phyloP scores from a whole-genome alignment of 805 yeast genomes.

The Lipomyces lipofer region DNA sequence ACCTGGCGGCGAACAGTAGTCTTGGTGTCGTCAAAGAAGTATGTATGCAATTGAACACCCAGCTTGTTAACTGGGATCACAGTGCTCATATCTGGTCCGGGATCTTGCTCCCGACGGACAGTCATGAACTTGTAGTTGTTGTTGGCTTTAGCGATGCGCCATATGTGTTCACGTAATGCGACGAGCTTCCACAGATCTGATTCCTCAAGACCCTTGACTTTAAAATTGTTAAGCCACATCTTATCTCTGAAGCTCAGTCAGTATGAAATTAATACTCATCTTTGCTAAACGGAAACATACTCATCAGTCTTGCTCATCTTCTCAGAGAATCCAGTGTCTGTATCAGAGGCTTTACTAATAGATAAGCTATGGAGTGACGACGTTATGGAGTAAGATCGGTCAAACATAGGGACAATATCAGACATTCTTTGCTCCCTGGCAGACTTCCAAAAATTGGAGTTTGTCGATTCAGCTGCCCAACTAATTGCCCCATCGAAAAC shows the following conservation, averaged over 20 bases:
- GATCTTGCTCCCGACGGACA: background rate
- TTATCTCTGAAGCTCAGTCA: constrained; percentile 51
- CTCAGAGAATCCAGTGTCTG: constrained; percentile 14
- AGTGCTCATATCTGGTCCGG: constrained; percentile 9
- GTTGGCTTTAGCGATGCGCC: constrained; percentile 48
- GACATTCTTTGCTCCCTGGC: constrained; percentile 31
- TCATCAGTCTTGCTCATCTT: constrained; percentile 23
- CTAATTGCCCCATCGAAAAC: constrained; percentile 62
- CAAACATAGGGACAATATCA: constrained; percentile 27
- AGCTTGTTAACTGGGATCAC: constrained; percentile 22
- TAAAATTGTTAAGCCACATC: constrained; percentile 70
- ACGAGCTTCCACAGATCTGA: constrained; percentile 82
- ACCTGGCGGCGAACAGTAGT: constrained; percentile 17
- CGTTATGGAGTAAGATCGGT: constrained; percentile 26
- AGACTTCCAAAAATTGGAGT: constrained; percentile 78
- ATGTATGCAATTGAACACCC: constrained; percentile 26
- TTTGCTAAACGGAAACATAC: constrained; percentile 9
- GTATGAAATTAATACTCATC: background rate
- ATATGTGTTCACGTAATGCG: constrained; percentile 65
- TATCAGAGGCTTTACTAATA: constrained; percentile 14
- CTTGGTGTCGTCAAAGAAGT: constrained; percentile 30
- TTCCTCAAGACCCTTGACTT: constrained; percentile 70
- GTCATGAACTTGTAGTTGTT: constrained; percentile 6
- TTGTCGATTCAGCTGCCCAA: constrained; percentile 70
- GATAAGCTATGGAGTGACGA: constrained; percentile 24